Percentiles rank a stretch among this genome's conserved stretches.
These are phyloP conservation scores for Physcomitrellopsis africana DNA, from an alignment of 225 moss, liverwort and hornwort species.

Conservation along the genomic window DNA sequence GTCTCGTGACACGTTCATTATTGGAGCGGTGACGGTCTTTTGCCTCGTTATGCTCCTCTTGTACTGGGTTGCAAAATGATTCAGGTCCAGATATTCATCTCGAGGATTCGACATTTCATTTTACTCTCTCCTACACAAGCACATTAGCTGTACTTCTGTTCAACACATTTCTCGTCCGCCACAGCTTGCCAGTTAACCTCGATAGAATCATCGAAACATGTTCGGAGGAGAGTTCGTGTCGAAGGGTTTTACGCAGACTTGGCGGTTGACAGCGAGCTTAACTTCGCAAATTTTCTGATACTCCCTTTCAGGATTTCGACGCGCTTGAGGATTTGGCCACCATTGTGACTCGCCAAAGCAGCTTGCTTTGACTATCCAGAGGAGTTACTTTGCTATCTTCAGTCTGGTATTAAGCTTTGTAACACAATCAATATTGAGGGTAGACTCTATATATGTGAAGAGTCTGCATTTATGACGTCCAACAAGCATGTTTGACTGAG, in stretches of 20 bases:
- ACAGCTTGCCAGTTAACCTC: conserved; percentile 17
- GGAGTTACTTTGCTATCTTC: conserved; percentile 19
- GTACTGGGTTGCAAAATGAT: conserved; percentile 70
- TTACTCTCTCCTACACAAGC: conserved; percentile 4
- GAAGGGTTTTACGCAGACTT: conserved; percentile 14
- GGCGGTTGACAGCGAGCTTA: background rate
- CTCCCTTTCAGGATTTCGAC: conserved; percentile 24
- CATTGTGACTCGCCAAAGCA: conserved; percentile 24
- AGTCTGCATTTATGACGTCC: no score
- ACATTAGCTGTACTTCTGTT: conserved; percentile 21
- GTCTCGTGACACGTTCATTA: conserved; percentile 66
- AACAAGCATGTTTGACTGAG: background rate
- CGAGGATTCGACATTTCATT: conserved; percentile 3
- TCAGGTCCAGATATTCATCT: conserved; percentile 12
- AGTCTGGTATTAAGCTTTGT: conserved; percentile 4
- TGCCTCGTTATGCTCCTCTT: conserved; percentile 65
- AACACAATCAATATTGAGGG: background rate
- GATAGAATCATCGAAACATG: background rate
- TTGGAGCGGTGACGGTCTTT: conserved; percentile 52
- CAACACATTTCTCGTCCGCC: conserved; percentile 23
- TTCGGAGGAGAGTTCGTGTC: conserved; percentile 15
- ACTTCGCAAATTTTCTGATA: no score
- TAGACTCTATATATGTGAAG: conserved; percentile 4
- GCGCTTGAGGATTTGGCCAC: conserved; percentile 20
- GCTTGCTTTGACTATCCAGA: conserved; percentile 14